These are phyloP conservation scores for Sphaerulina musiva DNA, from an alignment of 2,329 filamentous ascomycete species.

Conservation along the genomic window DNA sequence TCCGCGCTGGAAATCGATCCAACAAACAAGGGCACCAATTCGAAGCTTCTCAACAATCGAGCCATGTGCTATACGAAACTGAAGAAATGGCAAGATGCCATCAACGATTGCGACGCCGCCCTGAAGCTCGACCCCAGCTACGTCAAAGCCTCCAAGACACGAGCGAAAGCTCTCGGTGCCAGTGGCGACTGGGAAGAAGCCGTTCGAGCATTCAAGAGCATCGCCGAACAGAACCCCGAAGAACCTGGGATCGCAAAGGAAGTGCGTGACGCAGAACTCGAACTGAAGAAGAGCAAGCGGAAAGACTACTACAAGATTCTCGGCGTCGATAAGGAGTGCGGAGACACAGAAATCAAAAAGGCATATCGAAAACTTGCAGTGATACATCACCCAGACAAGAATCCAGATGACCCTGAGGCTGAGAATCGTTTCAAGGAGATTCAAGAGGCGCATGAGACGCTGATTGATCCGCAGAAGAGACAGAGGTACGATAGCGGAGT, in stretches of 20 bases:
- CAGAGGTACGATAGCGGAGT: constrained; percentile 87
- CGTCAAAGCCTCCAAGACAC: constrained; percentile 85
- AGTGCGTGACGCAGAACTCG: constrained; percentile 80
- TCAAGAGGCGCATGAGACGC: constrained; percentile 89
- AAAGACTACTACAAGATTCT: constrained; percentile 99
- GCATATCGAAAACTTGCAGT: constrained; percentile 94
- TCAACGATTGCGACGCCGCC: constrained; percentile 79
- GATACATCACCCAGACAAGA: constrained; percentile 95
- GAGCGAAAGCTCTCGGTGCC: constrained; percentile 80
- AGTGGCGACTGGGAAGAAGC: constrained; percentile 89
- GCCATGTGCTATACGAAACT: constrained; percentile 77
- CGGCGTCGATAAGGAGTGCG: constrained; percentile 75
- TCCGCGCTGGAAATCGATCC: constrained; percentile 80
- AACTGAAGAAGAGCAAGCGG: constrained; percentile 93
- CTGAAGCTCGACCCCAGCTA: constrained; percentile 77
- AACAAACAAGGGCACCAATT: constrained; percentile 82
- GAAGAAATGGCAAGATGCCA: constrained; percentile 74
- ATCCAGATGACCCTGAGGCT: constrained; percentile 74
- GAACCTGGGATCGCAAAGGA: constrained; percentile 78
- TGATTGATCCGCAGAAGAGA: constrained; percentile 92
- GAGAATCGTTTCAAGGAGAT: constrained; percentile 96
- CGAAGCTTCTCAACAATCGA: constrained; percentile 89
- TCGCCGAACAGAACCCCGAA: constrained; percentile 74
- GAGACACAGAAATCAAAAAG: constrained; percentile 84
- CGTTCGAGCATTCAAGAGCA: constrained; percentile 77